Evolutionary conservation across 805 yeast genomes (phyloP).

Genomic region (Myxozyma melibiosi): DNA sequence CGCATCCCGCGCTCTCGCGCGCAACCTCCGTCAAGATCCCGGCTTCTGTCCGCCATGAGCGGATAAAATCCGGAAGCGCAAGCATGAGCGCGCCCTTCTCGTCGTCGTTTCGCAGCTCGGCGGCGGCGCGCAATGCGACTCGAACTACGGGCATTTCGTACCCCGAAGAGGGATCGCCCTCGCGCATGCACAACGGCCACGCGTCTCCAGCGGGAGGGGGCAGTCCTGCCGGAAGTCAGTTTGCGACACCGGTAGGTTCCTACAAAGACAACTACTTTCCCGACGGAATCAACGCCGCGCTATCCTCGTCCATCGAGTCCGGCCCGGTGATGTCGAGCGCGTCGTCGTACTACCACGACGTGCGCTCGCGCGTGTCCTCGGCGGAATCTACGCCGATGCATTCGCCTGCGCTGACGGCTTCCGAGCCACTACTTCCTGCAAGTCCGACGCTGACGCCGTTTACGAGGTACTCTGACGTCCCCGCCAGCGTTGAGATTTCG

Average conservation of each 20-base stretch:
- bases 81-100: neutral
- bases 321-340: slow-evolving; percentile 1
- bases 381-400: slow-evolving; percentile 8
- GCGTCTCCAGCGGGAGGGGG: too few species aligned
- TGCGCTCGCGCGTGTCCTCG: slow-evolving; percentile 13
- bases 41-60: neutral
- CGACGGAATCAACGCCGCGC: neutral
- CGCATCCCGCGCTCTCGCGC: slow-evolving; percentile 15
- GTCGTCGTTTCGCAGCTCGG: neutral
- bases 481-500: neutral
- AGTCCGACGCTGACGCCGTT: slow-evolving; percentile 18
- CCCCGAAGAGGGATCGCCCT: neutral
- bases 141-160: neutral
- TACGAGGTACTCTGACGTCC: slow-evolving; percentile 13
- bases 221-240: neutral
- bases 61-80: neutral
- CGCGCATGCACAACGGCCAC: too few species aligned
- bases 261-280: neutral
- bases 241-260: neutral
- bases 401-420: neutral
- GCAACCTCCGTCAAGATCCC: slow-evolving; percentile 6
- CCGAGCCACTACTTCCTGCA: slow-evolving; percentile 1
- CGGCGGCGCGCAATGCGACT: neutral
- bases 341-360: slow-evolving; percentile 25
- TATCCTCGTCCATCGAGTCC: neutral